phyloP scores from a whole-genome alignment of 2,329 filamentous ascomycete genomes.

The Whalleya microplaca region DNA sequence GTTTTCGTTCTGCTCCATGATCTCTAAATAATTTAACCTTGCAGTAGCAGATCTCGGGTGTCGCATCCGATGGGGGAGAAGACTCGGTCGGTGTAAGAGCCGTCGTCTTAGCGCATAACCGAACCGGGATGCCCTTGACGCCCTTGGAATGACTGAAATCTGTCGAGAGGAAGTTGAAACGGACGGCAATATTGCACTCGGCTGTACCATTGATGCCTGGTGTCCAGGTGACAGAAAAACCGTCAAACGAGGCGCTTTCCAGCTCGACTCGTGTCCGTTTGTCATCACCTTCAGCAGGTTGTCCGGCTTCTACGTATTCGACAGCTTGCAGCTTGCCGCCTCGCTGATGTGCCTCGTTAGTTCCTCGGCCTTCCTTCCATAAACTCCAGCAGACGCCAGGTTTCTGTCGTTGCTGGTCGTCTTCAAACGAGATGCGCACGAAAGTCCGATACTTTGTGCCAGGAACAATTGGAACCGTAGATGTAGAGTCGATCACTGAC shows the following conservation, averaged over 20 bases:
- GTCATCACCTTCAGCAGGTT: slow-evolving; percentile 63
- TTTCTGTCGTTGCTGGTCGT: slow-evolving; percentile 86
- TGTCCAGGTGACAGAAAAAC: slow-evolving; percentile 90
- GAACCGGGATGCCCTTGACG: slow-evolving; percentile 94
- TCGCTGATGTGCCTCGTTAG: slow-evolving; percentile 90
- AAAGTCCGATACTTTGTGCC: slow-evolving; percentile 83
- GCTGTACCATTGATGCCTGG: slow-evolving; percentile 68
- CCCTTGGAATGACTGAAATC: slow-evolving; percentile 99
- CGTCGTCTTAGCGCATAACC: slow-evolving; percentile 89
- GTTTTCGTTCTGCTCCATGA: slow-evolving; percentile 91
- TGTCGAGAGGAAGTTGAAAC: slow-evolving; percentile 98
- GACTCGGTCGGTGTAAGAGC: slow-evolving; percentile 59
- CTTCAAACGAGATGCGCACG: slow-evolving; percentile 95
- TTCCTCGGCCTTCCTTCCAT: slow-evolving; percentile 96
- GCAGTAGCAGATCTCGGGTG: slow-evolving; percentile 84
- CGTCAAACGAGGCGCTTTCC: slow-evolving; percentile 84
- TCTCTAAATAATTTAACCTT: slow-evolving; percentile 97
- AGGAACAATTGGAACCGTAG: slow-evolving; percentile 59
- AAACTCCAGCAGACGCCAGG: slow-evolving; percentile 83
- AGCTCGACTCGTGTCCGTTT: slow-evolving; percentile 71
- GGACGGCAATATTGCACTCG: slow-evolving; percentile 85
- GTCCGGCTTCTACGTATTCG: slow-evolving; percentile 78
- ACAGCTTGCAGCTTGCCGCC: slow-evolving; percentile 93
- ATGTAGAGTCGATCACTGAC: slow-evolving; percentile 77
- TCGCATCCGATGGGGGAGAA: slow-evolving; percentile 48